A percentile compares a stretch with the other conserved stretches of the same genome.
Evolutionary conservation across 148 eudicot genomes (phyloP).

Genomic region (Rhododendron ovatum): DNA sequence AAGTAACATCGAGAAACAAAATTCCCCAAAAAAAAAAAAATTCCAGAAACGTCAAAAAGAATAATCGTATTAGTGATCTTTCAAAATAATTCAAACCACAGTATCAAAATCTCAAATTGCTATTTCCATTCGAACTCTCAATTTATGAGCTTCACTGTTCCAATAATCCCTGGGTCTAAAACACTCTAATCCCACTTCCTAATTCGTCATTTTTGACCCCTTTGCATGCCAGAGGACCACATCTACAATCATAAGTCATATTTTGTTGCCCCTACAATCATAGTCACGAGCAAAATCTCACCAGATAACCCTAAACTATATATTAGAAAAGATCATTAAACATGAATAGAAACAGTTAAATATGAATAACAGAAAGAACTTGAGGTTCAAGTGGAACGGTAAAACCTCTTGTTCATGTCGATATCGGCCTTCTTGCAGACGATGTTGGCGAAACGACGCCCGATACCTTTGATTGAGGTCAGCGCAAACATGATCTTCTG

Average conservation of each 20-base stretch:
- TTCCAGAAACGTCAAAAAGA: background rate
- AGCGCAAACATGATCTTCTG: constrained; percentile 93
- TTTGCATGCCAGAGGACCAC: background rate
- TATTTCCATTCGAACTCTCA: background rate
- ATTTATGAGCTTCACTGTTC: background rate
- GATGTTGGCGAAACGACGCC: constrained; percentile 86
- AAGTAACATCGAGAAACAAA: background rate
- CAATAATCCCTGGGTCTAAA: background rate
- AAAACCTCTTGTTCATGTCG: constrained; percentile 90
- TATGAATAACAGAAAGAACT: background rate
- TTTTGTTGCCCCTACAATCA: background rate
- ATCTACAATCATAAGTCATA: background rate
- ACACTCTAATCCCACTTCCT: background rate
- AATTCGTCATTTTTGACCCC: background rate
- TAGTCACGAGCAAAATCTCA: background rate
- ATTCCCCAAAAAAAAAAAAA: too few relatives aligned
- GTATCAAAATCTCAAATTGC: background rate
- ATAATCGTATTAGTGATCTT: background rate
- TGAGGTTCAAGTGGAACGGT: background rate
- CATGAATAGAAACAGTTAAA: background rate
- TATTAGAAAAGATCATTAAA: background rate
- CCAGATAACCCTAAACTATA: background rate
- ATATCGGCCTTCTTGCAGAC: constrained; percentile 92
- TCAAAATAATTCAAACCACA: background rate
- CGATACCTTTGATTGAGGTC: constrained; percentile 94